Conservation (phyloP, 2,329 filamentous ascomycete species). For the Diaporthe nobilis region DNA sequence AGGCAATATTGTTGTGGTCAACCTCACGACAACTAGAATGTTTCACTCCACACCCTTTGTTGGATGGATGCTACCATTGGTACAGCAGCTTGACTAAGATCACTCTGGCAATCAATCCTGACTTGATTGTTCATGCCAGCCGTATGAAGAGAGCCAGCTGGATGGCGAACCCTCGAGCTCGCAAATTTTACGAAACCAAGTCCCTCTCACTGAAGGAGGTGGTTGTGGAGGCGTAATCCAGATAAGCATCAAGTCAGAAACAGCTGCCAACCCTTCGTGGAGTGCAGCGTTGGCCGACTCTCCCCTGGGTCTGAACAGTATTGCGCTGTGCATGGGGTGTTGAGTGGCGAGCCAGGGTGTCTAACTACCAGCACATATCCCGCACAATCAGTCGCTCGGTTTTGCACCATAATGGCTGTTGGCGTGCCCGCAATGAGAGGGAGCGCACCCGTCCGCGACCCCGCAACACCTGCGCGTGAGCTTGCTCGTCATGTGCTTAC, state of each 20-base stretch:
- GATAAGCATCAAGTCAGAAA: background rate
- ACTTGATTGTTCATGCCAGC: background rate
- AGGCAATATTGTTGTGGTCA: slow-evolving; percentile 6
- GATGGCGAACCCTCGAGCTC: background rate
- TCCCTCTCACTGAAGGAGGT: background rate
- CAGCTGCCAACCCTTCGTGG: background rate
- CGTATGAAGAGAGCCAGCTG: background rate
- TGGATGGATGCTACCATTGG: background rate
- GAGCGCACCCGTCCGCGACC: slow-evolving; percentile 30
- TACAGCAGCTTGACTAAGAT: background rate
- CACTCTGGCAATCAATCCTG: background rate
- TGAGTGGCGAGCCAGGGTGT: slow-evolving; percentile 3
- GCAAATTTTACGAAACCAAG: background rate
- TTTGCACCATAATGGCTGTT: background rate
- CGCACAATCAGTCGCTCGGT: background rate
- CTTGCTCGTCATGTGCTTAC: slow-evolving; percentile 44
- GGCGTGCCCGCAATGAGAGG: background rate
- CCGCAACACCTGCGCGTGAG: slow-evolving; percentile 21
- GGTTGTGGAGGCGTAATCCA: background rate
- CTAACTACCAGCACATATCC: slow-evolving; percentile 21
- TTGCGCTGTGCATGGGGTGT: slow-evolving; percentile 15
- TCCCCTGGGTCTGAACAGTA: background rate
- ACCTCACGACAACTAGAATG: slow-evolving; percentile 4
- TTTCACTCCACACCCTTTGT: background rate
- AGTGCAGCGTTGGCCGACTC: background rate